Base-by-base conservation (phyloP, 2,329 filamentous ascomycete genomes). In the Rhynchosporium secalis region DNA sequence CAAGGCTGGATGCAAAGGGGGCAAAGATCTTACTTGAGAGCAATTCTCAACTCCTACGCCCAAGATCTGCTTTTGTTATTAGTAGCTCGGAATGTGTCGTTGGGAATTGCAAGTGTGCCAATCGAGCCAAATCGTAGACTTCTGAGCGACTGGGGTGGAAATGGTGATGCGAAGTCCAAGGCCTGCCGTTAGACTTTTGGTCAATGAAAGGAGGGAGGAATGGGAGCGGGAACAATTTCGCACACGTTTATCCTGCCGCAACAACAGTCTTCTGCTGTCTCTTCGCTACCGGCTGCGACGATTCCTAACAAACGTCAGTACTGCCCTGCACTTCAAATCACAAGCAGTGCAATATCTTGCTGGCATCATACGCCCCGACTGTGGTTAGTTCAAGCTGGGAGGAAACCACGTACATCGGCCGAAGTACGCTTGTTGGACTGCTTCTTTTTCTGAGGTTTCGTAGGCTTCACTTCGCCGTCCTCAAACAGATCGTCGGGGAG, bases 401-500 rank as follows among this genome's bases (percentile, higher is more conserved):
- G 62, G 59, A 56, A 33, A 52, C 58, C 26, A 73, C 72, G 65
- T 75, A 75, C 73, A 68, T 72, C 69, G 49, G 65, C 59, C 64
- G 71, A 67, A 46, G 58, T 40, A 26, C 72, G 72, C 67, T 74
- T 75, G 60, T 72, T 74, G 8, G 62, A 49, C 20, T 28, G 52
- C 38, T 67, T 62, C 52, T 71, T 71, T 58, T 70, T 74, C 66
- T 72, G 64, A 47, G 70, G 68, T n/a, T 71, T 69, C 31, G 62
- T 55, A 4, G 90, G 90, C 71, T 86, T 89, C 56, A 80, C 79
- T 76, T 99, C 95, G 71, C 91, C 91, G 29, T 87, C 79, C 54
- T 87, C 83, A 74, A 99, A 99, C 2, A 98, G 87, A 75, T 99
- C 94, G 63, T 91, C 87, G 33, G 95, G 95, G 31, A 99, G 83